Evolutionary conservation across 345 rosid genomes (phyloP), one percentile per base, ranked within the genome.

Genomic region (Cardamine chenopodiifolia): DNA sequence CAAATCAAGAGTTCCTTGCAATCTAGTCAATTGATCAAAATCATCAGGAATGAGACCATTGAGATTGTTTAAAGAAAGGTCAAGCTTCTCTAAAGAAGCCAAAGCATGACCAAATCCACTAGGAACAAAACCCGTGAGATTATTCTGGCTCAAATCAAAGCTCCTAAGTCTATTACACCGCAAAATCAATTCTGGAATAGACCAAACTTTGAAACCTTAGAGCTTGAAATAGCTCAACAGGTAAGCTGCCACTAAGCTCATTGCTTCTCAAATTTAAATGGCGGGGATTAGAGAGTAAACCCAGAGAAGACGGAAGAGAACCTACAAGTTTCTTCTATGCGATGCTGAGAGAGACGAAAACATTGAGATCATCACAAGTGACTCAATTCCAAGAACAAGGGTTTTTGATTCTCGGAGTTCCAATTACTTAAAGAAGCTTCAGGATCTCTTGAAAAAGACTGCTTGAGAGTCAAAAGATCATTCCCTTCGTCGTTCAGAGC

Each of bases 351-450:
- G 97, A 88, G 34, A 92, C 84, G 15, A 76, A 75, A 66, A 91
- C 84, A 31, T 72, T 90, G n/a, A 58, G 80, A 14, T 92, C 89
- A 64, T 87, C 85, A 85, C 99, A 94, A 58, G 92, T 86, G 78
- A 94, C 74, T 73, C 97, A 97, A 81, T 91, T 91, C 98, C 97
- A 94, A 12, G 88, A 86, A 82, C 97, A 94, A 73, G 95, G 97
- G 79, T 71, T 78, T 78, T n/a, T 79, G 90, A 70, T 82, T 73
- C 26, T 92, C 89, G 23, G 88, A 73, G 86, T 88, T 87, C 98
- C 97, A 91, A 72, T 85, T 86, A 44, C 74, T 82, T 37, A 94
- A 75, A 66, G 85, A 87, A 73, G 97, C 88, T 79, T 85, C 85
- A 48, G 97, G 97, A 88, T 94, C 98, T 34, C 67, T 64, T 48